These are phyloP conservation scores for Dorcoceras hygrometricum DNA, from an alignment of 257 asterid genomes.

Conservation along the genomic window DNA sequence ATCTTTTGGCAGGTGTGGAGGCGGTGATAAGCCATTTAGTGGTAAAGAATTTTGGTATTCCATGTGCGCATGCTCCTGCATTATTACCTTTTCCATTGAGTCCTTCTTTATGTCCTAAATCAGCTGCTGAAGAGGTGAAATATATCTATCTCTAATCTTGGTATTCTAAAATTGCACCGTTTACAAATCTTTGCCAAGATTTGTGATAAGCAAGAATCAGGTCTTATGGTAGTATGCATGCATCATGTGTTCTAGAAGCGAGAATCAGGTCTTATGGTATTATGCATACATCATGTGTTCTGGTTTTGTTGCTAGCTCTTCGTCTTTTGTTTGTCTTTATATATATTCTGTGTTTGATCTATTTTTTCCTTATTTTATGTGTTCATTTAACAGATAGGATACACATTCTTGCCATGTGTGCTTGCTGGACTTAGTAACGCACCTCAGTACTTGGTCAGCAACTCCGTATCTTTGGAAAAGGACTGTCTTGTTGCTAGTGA, in stretches of 20 bases:
- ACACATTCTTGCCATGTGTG: slow-evolving; percentile 97
- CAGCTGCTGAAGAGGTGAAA: slow-evolving; percentile 89
- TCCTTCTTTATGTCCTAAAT: slow-evolving; percentile 57
- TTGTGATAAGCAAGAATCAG: no score
- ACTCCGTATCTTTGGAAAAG: slow-evolving; percentile 30
- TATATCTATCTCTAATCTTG: background rate
- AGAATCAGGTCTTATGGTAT: no score
- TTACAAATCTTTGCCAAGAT: no score
- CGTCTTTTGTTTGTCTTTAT: no score
- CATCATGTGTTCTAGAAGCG: background rate
- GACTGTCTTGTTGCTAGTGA: slow-evolving; percentile 58
- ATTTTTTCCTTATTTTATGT: no score
- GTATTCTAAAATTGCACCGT: no score
- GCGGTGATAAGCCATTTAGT: slow-evolving; percentile 90
- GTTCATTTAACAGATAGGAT: slow-evolving; percentile 58
- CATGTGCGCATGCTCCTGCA: slow-evolving; percentile 95
- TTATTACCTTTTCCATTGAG: slow-evolving; percentile 56
- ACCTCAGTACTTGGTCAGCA: slow-evolving; percentile 58
- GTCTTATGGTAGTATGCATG: background rate
- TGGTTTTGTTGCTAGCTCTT: background rate
- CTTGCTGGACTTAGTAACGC: slow-evolving; percentile 87
- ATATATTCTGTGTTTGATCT: no score
- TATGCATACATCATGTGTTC: no score
- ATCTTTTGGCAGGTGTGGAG: slow-evolving; percentile 87
- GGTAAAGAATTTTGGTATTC: slow-evolving; percentile 69